phyloP scores from a whole-genome alignment of 345 rosid species.

The Eucalyptus regnans region DNA sequence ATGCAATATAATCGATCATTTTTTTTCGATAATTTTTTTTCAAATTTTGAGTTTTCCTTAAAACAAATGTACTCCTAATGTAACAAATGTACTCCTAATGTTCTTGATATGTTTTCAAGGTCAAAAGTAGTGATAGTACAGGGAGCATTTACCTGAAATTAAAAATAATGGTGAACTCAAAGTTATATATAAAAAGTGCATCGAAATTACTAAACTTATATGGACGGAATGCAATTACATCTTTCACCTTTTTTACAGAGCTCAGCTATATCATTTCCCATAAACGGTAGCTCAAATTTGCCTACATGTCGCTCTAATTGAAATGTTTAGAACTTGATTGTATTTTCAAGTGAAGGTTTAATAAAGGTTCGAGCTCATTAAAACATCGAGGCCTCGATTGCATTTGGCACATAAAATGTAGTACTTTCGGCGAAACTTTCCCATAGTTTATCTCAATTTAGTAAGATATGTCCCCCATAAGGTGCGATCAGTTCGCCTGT shows the following conservation, averaged over 20 bases:
- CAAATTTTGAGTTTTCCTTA: too few species aligned
- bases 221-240: not conserved
- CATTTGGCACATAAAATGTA: not conserved
- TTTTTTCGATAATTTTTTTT: accelerated
- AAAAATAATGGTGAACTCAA: not conserved
- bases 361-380: not conserved
- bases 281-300: not conserved
- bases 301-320: accelerated
- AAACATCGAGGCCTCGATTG: not conserved
- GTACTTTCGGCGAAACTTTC: accelerated
- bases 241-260: not conserved
- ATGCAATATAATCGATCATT: not conserved
- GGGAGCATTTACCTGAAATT: not conserved
- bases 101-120: not conserved
- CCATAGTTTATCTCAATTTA: not conserved
- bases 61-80: too few species aligned
- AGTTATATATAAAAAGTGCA: not conserved
- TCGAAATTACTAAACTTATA: accelerated
- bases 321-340: not conserved
- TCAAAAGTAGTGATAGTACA: not conserved
- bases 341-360: not conserved
- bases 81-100: accelerated
- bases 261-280: not conserved
- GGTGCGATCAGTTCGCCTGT: accelerated
- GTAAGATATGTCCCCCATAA: not conserved